Evolutionary conservation across 495 filamentous ascomycete genomes (phyloP), one percentile per base, ranked within the genome.

Genomic region (Glonium stellatum): DNA sequence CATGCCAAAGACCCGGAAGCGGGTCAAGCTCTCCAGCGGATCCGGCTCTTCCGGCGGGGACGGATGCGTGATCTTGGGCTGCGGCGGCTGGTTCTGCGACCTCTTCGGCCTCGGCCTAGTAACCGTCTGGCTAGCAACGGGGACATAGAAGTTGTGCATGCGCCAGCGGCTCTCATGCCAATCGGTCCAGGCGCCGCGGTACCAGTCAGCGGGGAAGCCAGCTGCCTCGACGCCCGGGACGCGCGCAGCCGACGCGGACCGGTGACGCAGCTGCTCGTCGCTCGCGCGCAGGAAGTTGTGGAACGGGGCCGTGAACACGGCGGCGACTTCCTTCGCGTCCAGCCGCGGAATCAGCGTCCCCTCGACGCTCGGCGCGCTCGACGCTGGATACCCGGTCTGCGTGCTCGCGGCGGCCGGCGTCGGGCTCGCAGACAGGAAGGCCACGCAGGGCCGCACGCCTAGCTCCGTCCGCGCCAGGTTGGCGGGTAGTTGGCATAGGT

Each of bases 131-230:
- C 82, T 79, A 58, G 71, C 76, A 34, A 89, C 78, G 0, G 89
- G 89, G 12, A 95, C 88, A 73, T 86, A 86, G 77, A 96, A 97
- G 71, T 92, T 89, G 67, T 97, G 90, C 82, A 93, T 86, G 66
- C 82, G 77, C 87, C 86, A 90, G 47, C 70, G 75, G 39, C 70
- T 71, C 49, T 79, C 80, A 64, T 86, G 77, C 80, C 80, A 89
- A 57, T 77, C 71, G 12, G 78, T 74, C 90, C 89, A 95, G 36
- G 73, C 72, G 35, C 81, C 81, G 39, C 74, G 68, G 67, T 84
- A 84, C 80, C 80, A 84, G 13, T 86, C 80, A 1, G 75, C 75
- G 6, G 79, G 79, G 31, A 77, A 65, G 4, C 70, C 48, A 1
- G 48, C 48, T 22, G 64, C 61, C 22, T 67, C 60, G 53, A 23